These are phyloP conservation scores for Acer negundo DNA, from an alignment of 345 rosid genomes.

Conservation along the genomic window DNA sequence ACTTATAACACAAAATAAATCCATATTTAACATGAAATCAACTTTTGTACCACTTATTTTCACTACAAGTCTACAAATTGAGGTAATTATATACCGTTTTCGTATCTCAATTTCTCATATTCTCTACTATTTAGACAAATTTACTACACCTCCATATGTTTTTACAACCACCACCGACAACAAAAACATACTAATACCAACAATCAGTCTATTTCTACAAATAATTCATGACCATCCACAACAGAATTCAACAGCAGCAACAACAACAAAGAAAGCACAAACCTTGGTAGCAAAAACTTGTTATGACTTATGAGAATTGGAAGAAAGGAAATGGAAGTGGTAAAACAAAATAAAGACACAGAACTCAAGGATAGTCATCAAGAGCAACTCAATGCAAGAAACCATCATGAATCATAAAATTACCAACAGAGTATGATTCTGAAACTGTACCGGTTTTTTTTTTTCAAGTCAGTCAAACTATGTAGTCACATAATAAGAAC, in stretches of 20 bases:
- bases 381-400: neutral
- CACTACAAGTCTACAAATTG: too few relatives aligned
- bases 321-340: neutral
- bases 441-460: neutral
- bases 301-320: neutral
- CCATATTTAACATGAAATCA: neutral
- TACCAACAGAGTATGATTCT: neutral
- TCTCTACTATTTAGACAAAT: neutral
- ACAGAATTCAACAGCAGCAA: too few relatives aligned
- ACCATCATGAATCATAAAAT: neutral
- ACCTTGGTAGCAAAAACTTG: constrained; percentile 42
- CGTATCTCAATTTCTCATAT: neutral
- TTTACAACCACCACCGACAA: neutral
- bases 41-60: too few relatives aligned
- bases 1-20: neutral
- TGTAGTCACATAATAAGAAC: too few relatives aligned
- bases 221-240: neutral
- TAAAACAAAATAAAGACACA: neutral
- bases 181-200: neutral
- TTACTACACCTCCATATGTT: too few relatives aligned
- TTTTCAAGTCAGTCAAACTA: neutral
- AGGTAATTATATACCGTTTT: neutral
- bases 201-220: neutral
- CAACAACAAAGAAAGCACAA: neutral
- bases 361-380: neutral